Conservation (phyloP, 352 stramenopile genomes). For the Phytophthora rubi region DNA sequence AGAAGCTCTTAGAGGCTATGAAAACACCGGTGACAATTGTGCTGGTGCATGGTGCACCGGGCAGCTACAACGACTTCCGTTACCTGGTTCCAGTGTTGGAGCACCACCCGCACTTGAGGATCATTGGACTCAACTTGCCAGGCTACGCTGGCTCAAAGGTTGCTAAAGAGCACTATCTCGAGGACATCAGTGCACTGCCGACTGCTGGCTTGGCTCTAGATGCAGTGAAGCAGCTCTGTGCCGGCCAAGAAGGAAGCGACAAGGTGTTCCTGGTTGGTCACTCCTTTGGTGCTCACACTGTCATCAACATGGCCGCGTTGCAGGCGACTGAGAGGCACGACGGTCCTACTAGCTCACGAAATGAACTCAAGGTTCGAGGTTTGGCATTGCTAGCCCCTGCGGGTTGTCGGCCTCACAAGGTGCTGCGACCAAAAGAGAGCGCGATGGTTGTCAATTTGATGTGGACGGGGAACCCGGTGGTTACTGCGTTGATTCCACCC, state of each 20-base stretch:
- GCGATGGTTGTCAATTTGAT: slow-evolving; percentile 40
- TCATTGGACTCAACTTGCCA: slow-evolving; percentile 65
- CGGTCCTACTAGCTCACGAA: neutral
- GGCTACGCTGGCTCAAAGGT: slow-evolving; percentile 50
- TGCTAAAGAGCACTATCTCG: slow-evolving; percentile 33
- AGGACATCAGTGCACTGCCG: slow-evolving; percentile 40
- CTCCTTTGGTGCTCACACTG: slow-evolving; percentile 59
- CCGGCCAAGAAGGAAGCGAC: slow-evolving; percentile 15
- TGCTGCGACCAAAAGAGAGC: slow-evolving; percentile 44
- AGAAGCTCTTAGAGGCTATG: neutral
- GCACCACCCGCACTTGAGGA: slow-evolving; percentile 34
- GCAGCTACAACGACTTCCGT: slow-evolving; percentile 60
- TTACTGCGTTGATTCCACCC: slow-evolving; percentile 14
- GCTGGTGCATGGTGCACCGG: slow-evolving; percentile 63
- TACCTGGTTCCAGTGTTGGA: slow-evolving; percentile 53
- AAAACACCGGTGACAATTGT: slow-evolving; percentile 45
- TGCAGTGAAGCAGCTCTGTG: slow-evolving; percentile 40
- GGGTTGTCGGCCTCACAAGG: slow-evolving; percentile 50
- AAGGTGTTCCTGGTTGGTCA: slow-evolving; percentile 57
- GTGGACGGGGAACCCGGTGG: slow-evolving; percentile 23
- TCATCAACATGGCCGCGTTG: slow-evolving; percentile 56
- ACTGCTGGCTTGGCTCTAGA: slow-evolving; percentile 40
- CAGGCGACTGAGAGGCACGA: slow-evolving; percentile 18
- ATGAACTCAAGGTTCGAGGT: slow-evolving; percentile 27
- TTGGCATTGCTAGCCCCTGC: slow-evolving; percentile 51